Evolutionary conservation across 768 basidiomycete species (phyloP).

Genomic region (Filobasidium floriforme): DNA sequence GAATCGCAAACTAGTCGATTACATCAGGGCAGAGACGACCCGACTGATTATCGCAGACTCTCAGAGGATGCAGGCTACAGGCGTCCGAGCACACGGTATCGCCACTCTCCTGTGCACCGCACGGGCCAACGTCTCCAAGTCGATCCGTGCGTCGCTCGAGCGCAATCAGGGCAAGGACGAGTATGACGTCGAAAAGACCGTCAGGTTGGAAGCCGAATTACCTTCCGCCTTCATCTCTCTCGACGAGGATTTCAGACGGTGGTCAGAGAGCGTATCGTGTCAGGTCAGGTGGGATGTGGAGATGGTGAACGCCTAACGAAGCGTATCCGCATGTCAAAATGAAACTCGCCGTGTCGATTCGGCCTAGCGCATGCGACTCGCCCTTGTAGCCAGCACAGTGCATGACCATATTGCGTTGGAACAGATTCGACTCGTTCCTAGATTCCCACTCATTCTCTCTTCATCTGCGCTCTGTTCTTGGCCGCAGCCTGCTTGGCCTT

Average conservation of each 20-base stretch:
- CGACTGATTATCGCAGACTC: conserved; percentile 2
- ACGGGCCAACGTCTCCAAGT: background rate
- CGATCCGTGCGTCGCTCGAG: background rate
- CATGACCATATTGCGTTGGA: too few relatives aligned
- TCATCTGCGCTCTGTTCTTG: background rate
- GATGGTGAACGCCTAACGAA: background rate
- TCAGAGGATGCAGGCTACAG: background rate
- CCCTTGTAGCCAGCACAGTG: too few relatives aligned
- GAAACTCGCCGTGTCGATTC: too few relatives aligned
- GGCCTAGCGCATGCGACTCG: too few relatives aligned
- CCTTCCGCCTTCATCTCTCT: background rate
- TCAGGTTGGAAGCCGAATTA: background rate
- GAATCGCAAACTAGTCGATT: background rate
- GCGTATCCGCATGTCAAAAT: background rate
- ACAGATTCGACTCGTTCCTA: too few relatives aligned
- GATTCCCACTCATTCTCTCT: background rate
- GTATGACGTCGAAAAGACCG: conserved; percentile 2
- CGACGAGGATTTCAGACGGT: background rate
- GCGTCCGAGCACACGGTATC: background rate
- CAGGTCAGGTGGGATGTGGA: conserved; percentile 1
- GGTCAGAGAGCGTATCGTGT: background rate
- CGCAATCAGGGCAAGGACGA: background rate
- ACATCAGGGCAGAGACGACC: background rate
- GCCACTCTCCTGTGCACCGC: background rate
- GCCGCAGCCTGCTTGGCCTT: background rate